phyloP scores from a whole-genome alignment of 352 stramenopile species.

The Thraustochytrium striatum region DNA sequence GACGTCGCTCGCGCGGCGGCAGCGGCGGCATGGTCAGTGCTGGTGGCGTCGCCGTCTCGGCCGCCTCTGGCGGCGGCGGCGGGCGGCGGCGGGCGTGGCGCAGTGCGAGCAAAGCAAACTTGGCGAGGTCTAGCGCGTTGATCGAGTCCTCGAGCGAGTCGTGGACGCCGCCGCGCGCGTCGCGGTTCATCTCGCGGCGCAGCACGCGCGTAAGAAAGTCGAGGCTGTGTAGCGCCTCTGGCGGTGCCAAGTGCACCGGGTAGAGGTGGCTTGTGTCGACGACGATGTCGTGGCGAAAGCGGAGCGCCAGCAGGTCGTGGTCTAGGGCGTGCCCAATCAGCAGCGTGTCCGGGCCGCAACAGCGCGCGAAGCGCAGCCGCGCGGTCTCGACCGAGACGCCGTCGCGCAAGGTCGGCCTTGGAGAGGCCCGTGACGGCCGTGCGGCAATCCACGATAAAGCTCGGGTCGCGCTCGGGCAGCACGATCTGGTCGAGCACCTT shows the following conservation, averaged over 20 bases:
- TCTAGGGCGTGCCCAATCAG: slow-evolving; percentile 45
- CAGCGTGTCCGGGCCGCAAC: slow-evolving; percentile 28
- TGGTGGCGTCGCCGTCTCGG: too few relatives aligned
- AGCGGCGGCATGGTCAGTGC: too few relatives aligned
- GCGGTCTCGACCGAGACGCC: slow-evolving; percentile 21
- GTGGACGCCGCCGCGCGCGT: slow-evolving; percentile 20
- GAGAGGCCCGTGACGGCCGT: slow-evolving; percentile 22
- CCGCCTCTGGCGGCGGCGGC: too few relatives aligned
- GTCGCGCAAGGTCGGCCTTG: slow-evolving; percentile 9
- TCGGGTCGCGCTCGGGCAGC: slow-evolving; percentile 38
- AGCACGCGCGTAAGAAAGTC: slow-evolving; percentile 15
- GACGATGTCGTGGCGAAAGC: slow-evolving; percentile 20
- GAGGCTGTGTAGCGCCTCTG: slow-evolving; percentile 33
- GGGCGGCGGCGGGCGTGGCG: too few relatives aligned
- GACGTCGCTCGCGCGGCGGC: too few relatives aligned
- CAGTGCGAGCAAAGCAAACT: background rate
- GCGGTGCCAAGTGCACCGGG: background rate
- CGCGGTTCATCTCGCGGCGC: slow-evolving; percentile 26
- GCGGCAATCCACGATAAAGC: slow-evolving; percentile 41
- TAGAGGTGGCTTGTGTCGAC: slow-evolving; percentile 45
- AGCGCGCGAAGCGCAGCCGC: slow-evolving; percentile 3
- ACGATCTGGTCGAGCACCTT: slow-evolving; percentile 31
- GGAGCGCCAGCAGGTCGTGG: slow-evolving; percentile 45
- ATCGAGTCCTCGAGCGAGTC: slow-evolving; percentile 33
- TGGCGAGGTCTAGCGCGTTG: slow-evolving; percentile 40